Percentiles rank a stretch among this genome's conserved stretches.
Conservation (phyloP, 441 rosid genomes). For the Corymbia citriodora region DNA sequence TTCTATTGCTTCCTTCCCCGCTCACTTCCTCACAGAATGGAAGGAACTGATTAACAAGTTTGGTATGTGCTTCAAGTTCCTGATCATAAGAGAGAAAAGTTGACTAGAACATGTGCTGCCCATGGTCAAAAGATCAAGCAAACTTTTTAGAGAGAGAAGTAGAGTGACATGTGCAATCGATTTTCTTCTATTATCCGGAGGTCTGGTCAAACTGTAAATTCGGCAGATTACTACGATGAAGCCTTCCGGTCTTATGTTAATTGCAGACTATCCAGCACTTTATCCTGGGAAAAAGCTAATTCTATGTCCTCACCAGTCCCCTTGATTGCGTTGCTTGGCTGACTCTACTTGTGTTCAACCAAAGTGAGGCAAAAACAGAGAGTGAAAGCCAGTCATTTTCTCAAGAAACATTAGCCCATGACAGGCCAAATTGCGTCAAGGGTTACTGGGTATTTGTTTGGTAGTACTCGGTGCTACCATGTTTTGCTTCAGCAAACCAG, state of each 20-base stretch:
- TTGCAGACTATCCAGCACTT: not conserved
- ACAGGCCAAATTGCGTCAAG: not conserved
- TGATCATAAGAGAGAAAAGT: not conserved
- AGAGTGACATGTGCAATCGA: not conserved
- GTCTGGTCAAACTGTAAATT: not conserved
- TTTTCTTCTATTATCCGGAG: not conserved
- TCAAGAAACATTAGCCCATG: not conserved
- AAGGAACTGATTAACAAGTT: not conserved
- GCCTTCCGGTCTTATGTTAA: fast-evolving
- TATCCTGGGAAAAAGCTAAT: not conserved
- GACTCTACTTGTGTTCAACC: not conserved
- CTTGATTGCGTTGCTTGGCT: not conserved
- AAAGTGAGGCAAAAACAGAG: not conserved
- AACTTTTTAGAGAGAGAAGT: not conserved
- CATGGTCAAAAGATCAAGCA: not conserved
- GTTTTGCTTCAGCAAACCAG: not conserved
- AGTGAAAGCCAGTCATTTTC: not conserved
- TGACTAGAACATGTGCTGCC: not conserved
- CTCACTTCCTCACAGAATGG: not conserved
- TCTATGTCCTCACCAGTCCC: not conserved
- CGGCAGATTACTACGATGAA: not conserved
- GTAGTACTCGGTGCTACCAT: not conserved
- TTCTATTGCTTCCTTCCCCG: not conserved
- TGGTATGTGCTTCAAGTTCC: not conserved
- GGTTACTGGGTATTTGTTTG: not conserved